Evolutionary conservation across 140 eudicot genomes (phyloP).

Genomic region (Oenanthe javanica): DNA sequence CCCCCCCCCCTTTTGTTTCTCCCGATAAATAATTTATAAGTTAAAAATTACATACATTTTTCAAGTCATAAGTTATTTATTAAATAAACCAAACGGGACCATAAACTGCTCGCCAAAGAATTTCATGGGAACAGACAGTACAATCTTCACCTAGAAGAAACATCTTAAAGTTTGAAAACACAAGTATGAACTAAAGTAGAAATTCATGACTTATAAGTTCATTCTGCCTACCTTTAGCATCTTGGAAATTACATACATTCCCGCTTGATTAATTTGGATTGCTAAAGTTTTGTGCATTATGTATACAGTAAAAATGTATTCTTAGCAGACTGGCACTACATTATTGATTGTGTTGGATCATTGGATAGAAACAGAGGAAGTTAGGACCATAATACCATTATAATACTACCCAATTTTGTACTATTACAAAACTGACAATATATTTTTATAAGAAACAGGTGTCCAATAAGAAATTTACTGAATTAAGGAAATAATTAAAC

Average conservation of each 20-base stretch:
- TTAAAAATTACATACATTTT: too few relatives aligned
- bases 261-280: neutral
- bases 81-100: too few relatives aligned
- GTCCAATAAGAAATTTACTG: neutral
- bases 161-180: neutral
- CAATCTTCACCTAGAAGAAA: neutral
- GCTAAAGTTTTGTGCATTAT: too few relatives aligned
- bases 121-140: neutral
- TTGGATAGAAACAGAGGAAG: too few relatives aligned
- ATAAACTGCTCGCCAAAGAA: neutral
- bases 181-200: neutral
- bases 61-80: too few relatives aligned
- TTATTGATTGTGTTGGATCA: too few relatives aligned
- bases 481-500: neutral
- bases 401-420: neutral
- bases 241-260: neutral
- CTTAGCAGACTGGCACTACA: too few relatives aligned
- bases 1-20: too few relatives aligned
- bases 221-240: neutral
- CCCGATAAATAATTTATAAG: too few relatives aligned
- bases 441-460: neutral
- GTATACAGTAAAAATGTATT: too few relatives aligned
- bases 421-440: neutral
- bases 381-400: too few relatives aligned
- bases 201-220: neutral